Base-by-base conservation (phyloP, 2,329 filamentous ascomycete species). In the Alternaria sp. region DNA sequence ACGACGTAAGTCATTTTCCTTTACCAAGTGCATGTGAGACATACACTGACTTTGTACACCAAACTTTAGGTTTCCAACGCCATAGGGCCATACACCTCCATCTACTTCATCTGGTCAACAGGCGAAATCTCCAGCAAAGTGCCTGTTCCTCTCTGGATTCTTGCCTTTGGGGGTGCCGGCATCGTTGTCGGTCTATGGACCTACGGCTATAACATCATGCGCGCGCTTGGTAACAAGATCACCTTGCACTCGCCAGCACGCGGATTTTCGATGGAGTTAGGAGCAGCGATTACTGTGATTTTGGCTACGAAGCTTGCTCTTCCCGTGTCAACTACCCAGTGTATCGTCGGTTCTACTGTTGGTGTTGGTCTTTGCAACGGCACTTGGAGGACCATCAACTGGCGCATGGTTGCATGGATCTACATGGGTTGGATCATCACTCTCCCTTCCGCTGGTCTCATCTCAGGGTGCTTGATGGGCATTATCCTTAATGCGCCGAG, bases 181-280 rank as follows among this genome's bases (percentile, higher is more conserved):
- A 84, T 87, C 54, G 81, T 83, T 42, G 71, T 87, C 51, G 86
- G 86, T 69, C 79, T 88, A 49, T 85, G 84, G 81, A 87, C 85
- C 8, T 88, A 87, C 63, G 86, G 85, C 1, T 88, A 88, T 74
- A 85, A 87, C 72, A 87, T 88, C 74, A 88, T 88, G 85, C 80
- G 82, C 42, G 84, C 84, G 67, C 79, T 88, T 60, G 86, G 86
- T 56, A 88, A 88, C 78, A 82, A 84, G 63, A 81, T 88, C 60
- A 88, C 86, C 10, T 81, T 86, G n/a, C 85, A 87, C 79, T 87
- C 85, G 0, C 86, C 86, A 3, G 80, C 82, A 2, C 82, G 85
- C 67, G 85, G 86, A 13, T 77, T 74, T 61, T 72, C 72, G 8
- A 77, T 77, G 74, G 74, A 77, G 46, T 64, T 77, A 10, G 73